Percentiles rank a stretch among this genome's conserved stretches.
Conservation (phyloP, 2,329 filamentous ascomycete genomes). For the Sporothrix phasma region DNA sequence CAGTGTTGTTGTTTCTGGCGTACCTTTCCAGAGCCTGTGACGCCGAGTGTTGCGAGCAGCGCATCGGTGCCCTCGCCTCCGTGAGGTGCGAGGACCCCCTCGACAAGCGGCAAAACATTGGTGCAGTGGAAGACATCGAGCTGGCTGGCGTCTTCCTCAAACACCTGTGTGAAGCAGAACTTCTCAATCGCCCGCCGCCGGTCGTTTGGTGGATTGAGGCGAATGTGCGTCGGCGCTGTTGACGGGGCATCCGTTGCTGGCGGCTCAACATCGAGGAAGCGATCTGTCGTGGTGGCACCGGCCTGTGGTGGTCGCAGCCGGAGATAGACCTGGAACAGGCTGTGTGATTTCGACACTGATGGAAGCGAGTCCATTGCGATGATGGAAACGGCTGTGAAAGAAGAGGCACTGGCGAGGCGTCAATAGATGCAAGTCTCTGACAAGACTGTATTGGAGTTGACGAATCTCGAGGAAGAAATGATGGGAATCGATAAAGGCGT, state of each 20-base stretch:
- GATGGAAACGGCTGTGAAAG: background rate
- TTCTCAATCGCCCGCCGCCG: slow-evolving; percentile 82
- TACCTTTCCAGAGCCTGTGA: slow-evolving; percentile 95
- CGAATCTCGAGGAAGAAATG: background rate
- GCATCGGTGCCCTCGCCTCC: slow-evolving; percentile 78
- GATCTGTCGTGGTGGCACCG: slow-evolving; percentile 41
- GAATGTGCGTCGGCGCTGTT: slow-evolving; percentile 56
- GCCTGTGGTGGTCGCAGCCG: slow-evolving; percentile 62
- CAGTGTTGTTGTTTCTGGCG: too few species aligned
- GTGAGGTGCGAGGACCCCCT: slow-evolving; percentile 65
- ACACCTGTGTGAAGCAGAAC: slow-evolving; percentile 89
- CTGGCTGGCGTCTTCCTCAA: slow-evolving; percentile 77
- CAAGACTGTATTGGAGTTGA: background rate
- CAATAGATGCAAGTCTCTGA: too few species aligned
- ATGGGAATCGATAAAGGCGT: background rate
- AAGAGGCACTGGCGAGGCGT: too few species aligned
- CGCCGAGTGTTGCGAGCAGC: slow-evolving; percentile 79
- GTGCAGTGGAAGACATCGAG: slow-evolving; percentile 78
- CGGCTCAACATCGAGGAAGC: slow-evolving; percentile 69
- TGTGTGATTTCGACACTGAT: slow-evolving; percentile 28
- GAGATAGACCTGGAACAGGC: slow-evolving; percentile 84
- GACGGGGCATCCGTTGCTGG: slow-evolving; percentile 27
- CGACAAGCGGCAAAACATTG: slow-evolving; percentile 62
- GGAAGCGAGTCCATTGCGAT: slow-evolving; percentile 28
- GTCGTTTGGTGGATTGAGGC: slow-evolving; percentile 71